Conservation (phyloP, 768 basidiomycete genomes). For the Rhizopogon vinicolor region DNA sequence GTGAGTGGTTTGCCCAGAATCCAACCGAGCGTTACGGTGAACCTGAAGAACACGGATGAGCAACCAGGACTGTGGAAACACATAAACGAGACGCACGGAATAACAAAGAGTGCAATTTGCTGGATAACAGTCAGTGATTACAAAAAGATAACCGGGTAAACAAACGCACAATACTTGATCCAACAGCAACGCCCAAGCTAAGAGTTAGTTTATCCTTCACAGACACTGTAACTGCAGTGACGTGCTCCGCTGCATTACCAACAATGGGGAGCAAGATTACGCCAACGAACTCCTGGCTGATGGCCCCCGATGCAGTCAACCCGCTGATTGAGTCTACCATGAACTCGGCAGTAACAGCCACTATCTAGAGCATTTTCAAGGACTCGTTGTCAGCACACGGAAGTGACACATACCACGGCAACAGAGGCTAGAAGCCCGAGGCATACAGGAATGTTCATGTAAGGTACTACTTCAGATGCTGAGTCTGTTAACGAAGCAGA, state of each 20-base stretch:
- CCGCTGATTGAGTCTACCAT: slow-evolving; percentile 83
- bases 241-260: slow-evolving; percentile 88
- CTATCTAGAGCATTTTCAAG: slow-evolving; percentile 29
- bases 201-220: slow-evolving; percentile 87
- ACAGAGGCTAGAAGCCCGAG: slow-evolving; percentile 49
- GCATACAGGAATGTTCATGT: slow-evolving; percentile 52
- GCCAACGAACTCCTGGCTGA: slow-evolving; percentile 82
- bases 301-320: slow-evolving; percentile 48
- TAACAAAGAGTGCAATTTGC: slow-evolving; percentile 72
- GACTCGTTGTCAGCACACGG: not conserved
- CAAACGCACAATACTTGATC: slow-evolving; percentile 68
- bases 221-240: slow-evolving; percentile 87
- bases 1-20: slow-evolving; percentile 73
- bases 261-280: slow-evolving; percentile 88
- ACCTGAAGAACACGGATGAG: slow-evolving; percentile 32
- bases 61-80: not conserved
- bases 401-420: slow-evolving; percentile 48
- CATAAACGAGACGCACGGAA: slow-evolving; percentile 39
- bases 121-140: slow-evolving; percentile 18
- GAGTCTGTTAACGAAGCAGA: slow-evolving; percentile 1
- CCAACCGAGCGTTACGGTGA: slow-evolving; percentile 80
- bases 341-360: slow-evolving; percentile 55
- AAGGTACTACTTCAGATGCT: slow-evolving; percentile 34
- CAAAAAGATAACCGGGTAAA: not conserved
- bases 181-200: slow-evolving; percentile 86